Percentiles rank a stretch among this genome's conserved stretches.
phyloP scores from a whole-genome alignment of 2,329 filamentous ascomycete species.

The Pseudogymnoascus verrucosus region DNA sequence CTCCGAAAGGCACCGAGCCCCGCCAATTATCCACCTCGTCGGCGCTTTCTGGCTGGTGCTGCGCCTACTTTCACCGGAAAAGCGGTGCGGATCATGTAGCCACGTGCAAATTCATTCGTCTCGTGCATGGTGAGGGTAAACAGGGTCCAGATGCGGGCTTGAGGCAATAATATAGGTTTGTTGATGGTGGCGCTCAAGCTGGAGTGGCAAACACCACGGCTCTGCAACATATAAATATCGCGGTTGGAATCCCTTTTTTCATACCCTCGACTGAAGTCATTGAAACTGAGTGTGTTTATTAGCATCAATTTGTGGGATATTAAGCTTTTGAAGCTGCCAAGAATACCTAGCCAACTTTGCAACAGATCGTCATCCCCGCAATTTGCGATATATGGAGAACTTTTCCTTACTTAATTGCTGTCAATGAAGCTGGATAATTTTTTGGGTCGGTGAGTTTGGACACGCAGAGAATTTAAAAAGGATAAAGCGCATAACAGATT shows the following conservation, averaged over 20 bases:
- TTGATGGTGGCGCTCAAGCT: not conserved
- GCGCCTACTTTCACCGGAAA: not conserved
- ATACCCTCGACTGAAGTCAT: not conserved
- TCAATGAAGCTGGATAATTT: not conserved
- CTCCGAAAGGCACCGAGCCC: not conserved
- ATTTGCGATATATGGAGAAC: not conserved
- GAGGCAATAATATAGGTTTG: not conserved
- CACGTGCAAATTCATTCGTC: not conserved
- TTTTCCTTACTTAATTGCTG: not conserved
- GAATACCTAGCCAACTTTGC: slow-evolving; percentile 6
- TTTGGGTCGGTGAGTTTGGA: not conserved
- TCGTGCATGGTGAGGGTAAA: not conserved
- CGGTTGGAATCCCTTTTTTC: not conserved
- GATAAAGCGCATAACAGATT: not conserved
- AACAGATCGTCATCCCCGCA: slow-evolving; percentile 2
- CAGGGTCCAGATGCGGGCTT: not conserved
- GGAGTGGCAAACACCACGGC: not conserved
- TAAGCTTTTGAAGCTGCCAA: slow-evolving; percentile 8
- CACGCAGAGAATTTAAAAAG: not conserved
- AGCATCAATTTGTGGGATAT: not conserved
- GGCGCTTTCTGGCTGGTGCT: not conserved
- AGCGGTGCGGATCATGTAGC: not conserved
- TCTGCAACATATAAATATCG: not conserved
- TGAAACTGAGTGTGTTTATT: not conserved
- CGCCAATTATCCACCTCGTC: not conserved